Base-by-base conservation (phyloP, 495 filamentous ascomycete species). In the Diplogelasinospora grovesii region DNA sequence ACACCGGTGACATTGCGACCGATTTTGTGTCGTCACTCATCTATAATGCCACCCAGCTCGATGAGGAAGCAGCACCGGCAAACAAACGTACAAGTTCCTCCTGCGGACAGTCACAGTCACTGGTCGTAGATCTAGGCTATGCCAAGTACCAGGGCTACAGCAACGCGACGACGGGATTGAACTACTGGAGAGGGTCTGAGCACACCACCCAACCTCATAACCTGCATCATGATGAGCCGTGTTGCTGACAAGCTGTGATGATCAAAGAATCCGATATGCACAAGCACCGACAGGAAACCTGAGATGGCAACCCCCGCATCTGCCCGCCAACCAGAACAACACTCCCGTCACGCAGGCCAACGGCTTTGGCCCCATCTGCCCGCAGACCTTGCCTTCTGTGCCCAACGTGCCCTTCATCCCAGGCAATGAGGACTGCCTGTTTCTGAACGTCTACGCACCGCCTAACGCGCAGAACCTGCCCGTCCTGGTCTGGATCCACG, bases 401-500 rank as follows among this genome's bases (percentile, higher is more conserved):
- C 50, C 45, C 11, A n/a, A 13, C 13, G 26, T 33, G 0, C 16
- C 44, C 9, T 41, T 35, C 35, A 25, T 50, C 19, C 47, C 50
- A 5, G 56, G 50, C 8, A 40, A 56, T 22, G 64, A 68, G 39
- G 64, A 70, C 38, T 70, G 66, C 20, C 60, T 71, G 3, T 70
- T 65, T 37, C 39, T 71, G 13, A 68, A 65, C 36, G 53, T 71
- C 10, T 45, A 51, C 20, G 61, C 63, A 8, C 68, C 68, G 0
- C 33, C 58, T 7, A 58, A 56, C 26, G 56, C 54, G 23, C 43
- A 46, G 24, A 48, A 42, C 15, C 41, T 69, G 11, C 66, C 66
- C 1, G 64, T 69, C 11, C 26, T 72, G 6, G 56, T 72, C 14
- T 71, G 52, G 50, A 70, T 71, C 39, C 66, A 75, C 56, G 67